Conservation (phyloP, 352 stramenopile species). For the Pelagophyceae sp. region DNA sequence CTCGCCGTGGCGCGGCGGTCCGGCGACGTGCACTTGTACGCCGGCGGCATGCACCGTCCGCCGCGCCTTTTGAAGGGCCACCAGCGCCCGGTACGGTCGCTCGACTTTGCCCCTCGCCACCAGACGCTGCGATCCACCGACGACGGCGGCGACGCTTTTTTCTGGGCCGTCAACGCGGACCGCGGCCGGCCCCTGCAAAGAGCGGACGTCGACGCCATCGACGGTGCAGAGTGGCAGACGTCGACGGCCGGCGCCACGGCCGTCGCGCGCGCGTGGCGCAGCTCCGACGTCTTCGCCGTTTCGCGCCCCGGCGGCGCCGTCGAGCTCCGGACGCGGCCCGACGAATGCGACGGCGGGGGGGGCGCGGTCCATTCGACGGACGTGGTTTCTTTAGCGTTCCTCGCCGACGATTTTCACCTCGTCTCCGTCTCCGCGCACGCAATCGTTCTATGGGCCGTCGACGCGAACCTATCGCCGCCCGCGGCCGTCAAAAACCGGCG, state of each 20-base stretch:
- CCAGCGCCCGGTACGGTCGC: not conserved
- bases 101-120: not conserved
- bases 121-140: not conserved
- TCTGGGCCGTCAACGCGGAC: not conserved
- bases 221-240: not conserved
- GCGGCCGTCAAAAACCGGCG: not conserved
- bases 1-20: not conserved
- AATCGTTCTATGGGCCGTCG: constrained; percentile 1
- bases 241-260: not conserved
- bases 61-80: not conserved
- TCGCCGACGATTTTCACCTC: not conserved
- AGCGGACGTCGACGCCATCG: not conserved
- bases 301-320: not conserved
- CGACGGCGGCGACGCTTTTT: not conserved
- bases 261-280: not conserved
- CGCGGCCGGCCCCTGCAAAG: not conserved
- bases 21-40: not conserved
- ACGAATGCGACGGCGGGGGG: not conserved
- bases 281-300: not conserved
- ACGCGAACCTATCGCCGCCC: not conserved
- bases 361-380: not conserved
- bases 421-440: not conserved
- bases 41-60: not conserved
- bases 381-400: not conserved
- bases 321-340: not conserved